These are phyloP conservation scores for Camellia granthamiana DNA, from an alignment of 148 eudicot species.

Conservation along the genomic window DNA sequence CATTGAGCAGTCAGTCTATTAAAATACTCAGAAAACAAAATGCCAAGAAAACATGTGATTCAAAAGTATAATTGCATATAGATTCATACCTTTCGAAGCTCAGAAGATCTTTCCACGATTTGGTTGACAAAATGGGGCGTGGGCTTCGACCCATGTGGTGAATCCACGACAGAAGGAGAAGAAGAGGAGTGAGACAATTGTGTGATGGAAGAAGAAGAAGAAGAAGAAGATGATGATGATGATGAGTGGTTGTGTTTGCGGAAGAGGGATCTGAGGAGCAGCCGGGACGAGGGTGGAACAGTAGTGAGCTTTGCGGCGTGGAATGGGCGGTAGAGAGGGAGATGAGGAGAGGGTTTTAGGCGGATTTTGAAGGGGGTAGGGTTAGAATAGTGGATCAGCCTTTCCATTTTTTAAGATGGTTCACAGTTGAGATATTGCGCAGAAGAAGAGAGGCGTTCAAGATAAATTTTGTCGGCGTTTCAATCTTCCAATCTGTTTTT, in stretches of 20 bases:
- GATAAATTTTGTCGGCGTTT: too few species aligned
- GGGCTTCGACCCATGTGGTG: constrained; percentile 11
- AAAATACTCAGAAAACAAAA: not conserved
- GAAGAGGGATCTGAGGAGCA: constrained; percentile 23
- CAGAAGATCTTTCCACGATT: not conserved
- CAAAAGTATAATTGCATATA: not conserved
- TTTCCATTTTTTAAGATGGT: constrained; percentile 36
- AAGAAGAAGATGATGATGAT: not conserved
- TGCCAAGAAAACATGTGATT: not conserved
- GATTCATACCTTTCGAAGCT: constrained; percentile 3
- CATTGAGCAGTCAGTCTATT: too few species aligned
- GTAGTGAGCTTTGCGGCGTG: constrained; percentile 20
- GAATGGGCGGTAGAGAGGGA: constrained; percentile 29
- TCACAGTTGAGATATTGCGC: too few species aligned
- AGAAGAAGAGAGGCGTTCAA: too few species aligned
- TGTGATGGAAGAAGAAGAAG: not conserved
- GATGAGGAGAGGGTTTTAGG: constrained; percentile 27
- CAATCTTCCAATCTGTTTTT: too few species aligned
- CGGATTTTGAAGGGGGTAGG: constrained; percentile 35
- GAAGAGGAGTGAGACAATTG: not conserved
- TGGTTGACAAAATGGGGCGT: not conserved
- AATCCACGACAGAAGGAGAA: constrained; percentile 9
- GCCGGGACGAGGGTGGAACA: not conserved
- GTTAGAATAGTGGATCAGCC: constrained; percentile 46
- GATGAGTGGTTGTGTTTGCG: constrained; percentile 7